Evolutionary conservation across 495 filamentous ascomycete genomes (phyloP).

Genomic region (Peziza echinospora): DNA sequence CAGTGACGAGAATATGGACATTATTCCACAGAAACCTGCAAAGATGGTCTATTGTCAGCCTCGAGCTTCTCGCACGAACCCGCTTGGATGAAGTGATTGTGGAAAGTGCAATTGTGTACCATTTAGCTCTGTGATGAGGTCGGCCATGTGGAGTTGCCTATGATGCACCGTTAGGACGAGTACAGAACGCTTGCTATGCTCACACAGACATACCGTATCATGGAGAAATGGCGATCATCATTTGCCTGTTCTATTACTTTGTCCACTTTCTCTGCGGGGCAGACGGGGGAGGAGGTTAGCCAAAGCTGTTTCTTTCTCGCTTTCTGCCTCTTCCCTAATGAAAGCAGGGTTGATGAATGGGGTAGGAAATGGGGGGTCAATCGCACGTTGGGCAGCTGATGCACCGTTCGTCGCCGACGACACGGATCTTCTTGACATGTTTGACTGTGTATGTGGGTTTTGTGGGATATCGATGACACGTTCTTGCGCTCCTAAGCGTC

Average conservation of each 20-base stretch:
- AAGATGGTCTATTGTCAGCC: neutral
- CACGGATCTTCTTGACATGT: neutral
- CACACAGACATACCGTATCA: conserved; percentile 43
- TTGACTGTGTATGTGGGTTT: neutral
- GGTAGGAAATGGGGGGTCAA: too few relatives aligned
- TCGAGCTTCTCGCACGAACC: neutral
- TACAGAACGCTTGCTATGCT: too few relatives aligned
- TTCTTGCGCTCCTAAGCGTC: neutral
- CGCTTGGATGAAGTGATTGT: too few relatives aligned
- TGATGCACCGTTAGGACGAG: too few relatives aligned
- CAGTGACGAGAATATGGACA: conserved; percentile 90
- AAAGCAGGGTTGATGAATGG: too few relatives aligned
- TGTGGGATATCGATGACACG: neutral
- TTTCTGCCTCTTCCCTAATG: too few relatives aligned
- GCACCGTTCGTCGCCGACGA: neutral
- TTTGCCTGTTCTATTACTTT: conserved; percentile 1
- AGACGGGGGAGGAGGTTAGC: too few relatives aligned
- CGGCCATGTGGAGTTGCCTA: conserved; percentile 78
- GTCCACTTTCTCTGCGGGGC: conserved; percentile 5
- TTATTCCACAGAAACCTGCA: conserved; percentile 57
- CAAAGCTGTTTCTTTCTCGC: too few relatives aligned
- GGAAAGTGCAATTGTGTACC: too few relatives aligned
- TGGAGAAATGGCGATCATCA: conserved; percentile 31
- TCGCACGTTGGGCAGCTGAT: neutral
- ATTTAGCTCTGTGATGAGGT: conserved; percentile 88